Evolutionary conservation across 768 basidiomycete genomes (phyloP).

Genomic region (Mycena belliarum): DNA sequence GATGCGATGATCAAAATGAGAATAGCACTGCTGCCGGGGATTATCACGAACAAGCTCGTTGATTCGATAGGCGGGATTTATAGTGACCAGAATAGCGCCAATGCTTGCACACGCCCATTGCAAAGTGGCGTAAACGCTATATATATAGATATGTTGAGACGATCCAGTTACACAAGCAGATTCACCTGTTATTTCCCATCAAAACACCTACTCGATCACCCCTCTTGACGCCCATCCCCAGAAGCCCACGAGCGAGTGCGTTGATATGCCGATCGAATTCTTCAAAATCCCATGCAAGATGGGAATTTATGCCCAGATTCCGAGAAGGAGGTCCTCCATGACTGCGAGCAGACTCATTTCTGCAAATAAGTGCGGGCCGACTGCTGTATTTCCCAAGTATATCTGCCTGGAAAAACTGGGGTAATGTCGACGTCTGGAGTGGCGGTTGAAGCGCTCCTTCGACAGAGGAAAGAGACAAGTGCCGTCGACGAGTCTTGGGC

Average conservation of each 20-base stretch:
- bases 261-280: conserved; percentile 69
- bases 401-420: conserved; percentile 59
- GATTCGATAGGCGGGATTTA: conserved; percentile 79
- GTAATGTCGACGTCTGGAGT: conserved; percentile 55
- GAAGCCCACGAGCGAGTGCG: conserved; percentile 69
- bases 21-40: neutral
- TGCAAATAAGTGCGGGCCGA: conserved; percentile 66
- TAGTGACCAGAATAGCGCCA: conserved; percentile 80
- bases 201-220: conserved; percentile 80
- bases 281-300: conserved; percentile 72
- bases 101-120: conserved; percentile 88
- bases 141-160: neutral
- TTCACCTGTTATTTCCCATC: conserved; percentile 84
- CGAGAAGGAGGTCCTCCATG: conserved; percentile 62
- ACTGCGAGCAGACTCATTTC: conserved; percentile 53
- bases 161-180: neutral
- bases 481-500: neutral
- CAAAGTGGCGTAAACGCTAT: conserved; percentile 73
- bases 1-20: conserved; percentile 1
- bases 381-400: conserved; percentile 50
- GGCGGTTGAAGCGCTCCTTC: conserved; percentile 59
- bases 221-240: conserved; percentile 67
- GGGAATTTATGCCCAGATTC: conserved; percentile 48
- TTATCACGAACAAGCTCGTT: conserved; percentile 71
- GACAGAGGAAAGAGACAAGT: conserved; percentile 47